Base-by-base conservation (phyloP, 495 filamentous ascomycete species). In the Hypoxylon subgilvum region DNA sequence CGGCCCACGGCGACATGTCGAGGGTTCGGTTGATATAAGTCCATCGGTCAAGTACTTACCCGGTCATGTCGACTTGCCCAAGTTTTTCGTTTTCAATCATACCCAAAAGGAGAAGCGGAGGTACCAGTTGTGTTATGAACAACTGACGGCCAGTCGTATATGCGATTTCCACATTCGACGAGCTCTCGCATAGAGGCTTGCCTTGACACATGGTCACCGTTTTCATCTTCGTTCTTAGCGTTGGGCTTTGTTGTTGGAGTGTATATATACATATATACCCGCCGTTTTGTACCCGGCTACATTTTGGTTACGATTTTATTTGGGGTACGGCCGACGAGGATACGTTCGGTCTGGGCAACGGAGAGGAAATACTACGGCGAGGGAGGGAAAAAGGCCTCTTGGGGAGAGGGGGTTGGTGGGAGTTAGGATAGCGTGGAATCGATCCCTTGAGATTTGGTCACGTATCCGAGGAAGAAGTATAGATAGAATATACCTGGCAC, bases 221-320 rank as follows among this genome's bases (percentile, higher is more conserved):
- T 50, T 41, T 35, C 25, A 36, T 21, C 43, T 39, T 28, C 19
- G 16, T 34, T 23, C 44, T 18, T 13, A 52, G 25, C 13, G 23
- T 40, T 59, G 49, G 50, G 38, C 18, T 5, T n/a, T n/a, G n/a
- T n/a, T 52, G 16, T 59, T 58, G 31, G 39, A 52, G 35, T 52
- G 47, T 63, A 39, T 59, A 59, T 64, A 62, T 52, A 57, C 30
- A 40, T 50, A 64, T 64, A 59, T 58, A 54, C 54, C 54, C 61
- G 53, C 54, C 44, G 52, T 40, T 31, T 43, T 57, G 25, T 47
- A 52, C 28, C 34, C 52, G 60, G 48, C 60, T 42, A 50, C 50
- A 54, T 45, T 58, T 55, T 23, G 57, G 21, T 49, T 10, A 52
- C 22, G 45, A 34, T 23, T 52, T 61, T 35, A 22, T 50, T 57